These are phyloP conservation scores for Eucalyptus albens DNA, from an alignment of 345 rosid genomes.

Conservation along the genomic window DNA sequence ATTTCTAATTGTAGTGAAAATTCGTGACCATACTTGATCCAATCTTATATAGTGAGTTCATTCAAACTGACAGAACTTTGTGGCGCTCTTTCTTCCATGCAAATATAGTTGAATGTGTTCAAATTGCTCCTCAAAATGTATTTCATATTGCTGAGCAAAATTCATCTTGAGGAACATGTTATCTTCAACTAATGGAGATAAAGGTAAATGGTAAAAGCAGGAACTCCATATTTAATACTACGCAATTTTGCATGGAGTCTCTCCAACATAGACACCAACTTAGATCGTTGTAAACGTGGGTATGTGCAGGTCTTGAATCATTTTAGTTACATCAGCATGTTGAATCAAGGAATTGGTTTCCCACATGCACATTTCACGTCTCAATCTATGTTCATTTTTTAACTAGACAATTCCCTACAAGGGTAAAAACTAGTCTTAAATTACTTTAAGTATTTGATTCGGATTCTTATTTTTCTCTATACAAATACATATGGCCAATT, in stretches of 20 bases:
- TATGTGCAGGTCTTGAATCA: too few species aligned
- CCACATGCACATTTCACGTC: conserved; percentile 81
- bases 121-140: not conserved
- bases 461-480: too few species aligned
- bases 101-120: not conserved
- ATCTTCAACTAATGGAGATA: not conserved
- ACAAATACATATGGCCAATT: too few species aligned
- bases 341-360: conserved; percentile 91
- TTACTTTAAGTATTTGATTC: too few species aligned
- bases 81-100: too few species aligned
- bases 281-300: not conserved
- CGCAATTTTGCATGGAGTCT: not conserved
- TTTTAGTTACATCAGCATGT: conserved; percentile 59
- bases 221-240: not conserved
- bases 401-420: too few species aligned
- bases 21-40: not conserved
- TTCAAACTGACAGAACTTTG: too few species aligned
- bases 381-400: too few species aligned
- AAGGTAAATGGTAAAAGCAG: not conserved
- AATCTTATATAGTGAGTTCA: too few species aligned
- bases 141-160: not conserved
- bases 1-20: not conserved
- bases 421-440: too few species aligned
- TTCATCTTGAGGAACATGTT: not conserved
- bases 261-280: not conserved